A percentile compares a stretch with the other conserved stretches of the same genome.
Conservation (phyloP, 148 eudicot genomes). For the Camellia lanceoleosa region DNA sequence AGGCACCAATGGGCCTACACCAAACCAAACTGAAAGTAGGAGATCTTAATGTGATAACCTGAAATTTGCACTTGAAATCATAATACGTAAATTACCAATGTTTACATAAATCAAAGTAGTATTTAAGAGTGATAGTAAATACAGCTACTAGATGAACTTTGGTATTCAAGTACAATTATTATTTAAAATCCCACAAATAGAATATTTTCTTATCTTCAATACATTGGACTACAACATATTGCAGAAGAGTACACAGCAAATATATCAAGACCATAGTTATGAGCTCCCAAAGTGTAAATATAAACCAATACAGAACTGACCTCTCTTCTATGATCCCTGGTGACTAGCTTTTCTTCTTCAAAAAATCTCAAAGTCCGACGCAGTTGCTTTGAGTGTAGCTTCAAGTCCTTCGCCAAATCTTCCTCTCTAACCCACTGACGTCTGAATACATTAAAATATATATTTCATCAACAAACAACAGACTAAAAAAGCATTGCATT, state of each 20-base stretch:
- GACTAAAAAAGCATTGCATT: neutral
- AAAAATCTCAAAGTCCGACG: slow-evolving; percentile 89
- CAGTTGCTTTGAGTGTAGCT: slow-evolving; percentile 89
- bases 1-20: neutral
- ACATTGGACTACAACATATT: neutral
- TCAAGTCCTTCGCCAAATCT: slow-evolving; percentile 91
- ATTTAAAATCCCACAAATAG: neutral
- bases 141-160: neutral
- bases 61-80: neutral
- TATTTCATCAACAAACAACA: neutral
- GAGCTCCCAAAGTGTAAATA: neutral
- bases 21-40: neutral
- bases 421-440: slow-evolving; percentile 98
- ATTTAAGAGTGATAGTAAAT: neutral
- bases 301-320: slow-evolving; percentile 31
- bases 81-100: neutral
- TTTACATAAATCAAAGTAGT: neutral
- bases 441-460: slow-evolving; percentile 29
- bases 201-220: neutral
- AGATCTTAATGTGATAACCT: neutral
- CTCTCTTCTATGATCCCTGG: slow-evolving; percentile 94
- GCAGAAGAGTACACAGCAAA: slow-evolving; percentile 1
- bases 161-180: slow-evolving; percentile 3
- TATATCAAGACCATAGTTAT: neutral
- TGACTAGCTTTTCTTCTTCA: slow-evolving; percentile 92